Evolutionary conservation across 2,329 filamentous ascomycete species (phyloP).

Genomic region (Claviceps arundinis): DNA sequence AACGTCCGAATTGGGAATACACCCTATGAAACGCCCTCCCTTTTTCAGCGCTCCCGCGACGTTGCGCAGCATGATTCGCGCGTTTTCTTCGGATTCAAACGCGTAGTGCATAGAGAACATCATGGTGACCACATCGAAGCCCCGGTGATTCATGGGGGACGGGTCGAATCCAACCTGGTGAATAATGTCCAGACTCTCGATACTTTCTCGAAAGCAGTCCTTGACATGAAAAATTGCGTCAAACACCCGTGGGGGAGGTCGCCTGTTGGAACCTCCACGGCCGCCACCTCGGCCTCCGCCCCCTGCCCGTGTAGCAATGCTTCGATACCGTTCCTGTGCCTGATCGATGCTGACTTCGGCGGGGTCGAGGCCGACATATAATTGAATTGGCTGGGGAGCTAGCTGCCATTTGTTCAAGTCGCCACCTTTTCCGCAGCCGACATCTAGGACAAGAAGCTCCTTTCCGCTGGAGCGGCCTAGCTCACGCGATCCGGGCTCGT

Average conservation of each 20-base stretch:
- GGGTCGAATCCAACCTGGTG: slow-evolving; percentile 77
- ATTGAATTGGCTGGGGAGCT: slow-evolving; percentile 75
- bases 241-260: slow-evolving; percentile 48
- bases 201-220: slow-evolving; percentile 78
- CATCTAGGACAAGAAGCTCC: slow-evolving; percentile 71
- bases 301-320: slow-evolving; percentile 50
- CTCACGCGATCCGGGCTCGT: slow-evolving; percentile 46
- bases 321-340: slow-evolving; percentile 68
- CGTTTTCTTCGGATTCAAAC: slow-evolving; percentile 84
- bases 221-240: slow-evolving; percentile 81
- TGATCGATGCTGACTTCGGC: slow-evolving; percentile 88
- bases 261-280: slow-evolving; percentile 34
- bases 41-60: slow-evolving; percentile 85
- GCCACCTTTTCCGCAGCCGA: slow-evolving; percentile 94
- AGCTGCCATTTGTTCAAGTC: slow-evolving; percentile 94
- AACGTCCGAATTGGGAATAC: slow-evolving; percentile 93
- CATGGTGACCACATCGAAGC: slow-evolving; percentile 94
- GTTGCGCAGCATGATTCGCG: slow-evolving; percentile 83
- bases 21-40: slow-evolving; percentile 85
- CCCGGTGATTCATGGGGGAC: slow-evolving; percentile 58
- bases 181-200: slow-evolving; percentile 72
- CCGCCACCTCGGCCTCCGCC: slow-evolving; percentile 41
- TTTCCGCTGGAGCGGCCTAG: slow-evolving; percentile 37
- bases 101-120: slow-evolving; percentile 99
- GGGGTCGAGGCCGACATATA: slow-evolving; percentile 90